Evolutionary conservation across 2,329 filamentous ascomycete species (phyloP), one percentile per base, ranked within the genome.

Genomic region (Penicillium sp.): DNA sequence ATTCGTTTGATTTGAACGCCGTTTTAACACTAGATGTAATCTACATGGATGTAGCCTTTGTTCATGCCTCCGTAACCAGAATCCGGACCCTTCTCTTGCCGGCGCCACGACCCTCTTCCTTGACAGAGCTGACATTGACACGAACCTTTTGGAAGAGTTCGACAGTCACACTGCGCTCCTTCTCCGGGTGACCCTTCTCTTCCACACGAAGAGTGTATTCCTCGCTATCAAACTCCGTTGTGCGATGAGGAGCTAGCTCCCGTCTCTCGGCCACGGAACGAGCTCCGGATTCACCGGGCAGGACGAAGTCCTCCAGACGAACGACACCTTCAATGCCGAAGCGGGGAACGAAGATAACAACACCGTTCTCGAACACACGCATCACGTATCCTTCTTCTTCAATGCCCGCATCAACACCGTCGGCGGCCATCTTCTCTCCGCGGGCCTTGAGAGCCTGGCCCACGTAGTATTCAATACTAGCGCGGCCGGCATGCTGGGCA

Each of bases 291-390:
- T 76, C 73, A 13, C 89, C 90, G 0, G 85, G 82, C 16, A 88
- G 84, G 4, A 86, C 87, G 55, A 97, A 80, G 75, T 97, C 94
- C 55, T 91, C 81, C 64, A 97, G 77, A 12, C 93, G 83, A 60
- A 99, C 94, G 58, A 97, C 77, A 39, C 91, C 89, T 78, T 99
- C 94, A 66, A 99, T 95, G 39, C 94, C 94, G 73, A 99, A 99
- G 16, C 91, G 81, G 7, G 94, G 94, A 47, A 99, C 93, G 58
- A 97, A 92, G 12, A 97, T 92, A 18, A 97, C 94, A 65, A 97
- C 93, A 7, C 94, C 94, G 75, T 99, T 99, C 71, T 89, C 91
- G 75, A 99, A 99, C 50, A 99, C 88, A 70, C 90, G 90, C 89
- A 99, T 96, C 44, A 99, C 86, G 72, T 96, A 97, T 3, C 90